Base-by-base conservation (phyloP, 148 eudicot species). In the Talinum fruticosum region DNA sequence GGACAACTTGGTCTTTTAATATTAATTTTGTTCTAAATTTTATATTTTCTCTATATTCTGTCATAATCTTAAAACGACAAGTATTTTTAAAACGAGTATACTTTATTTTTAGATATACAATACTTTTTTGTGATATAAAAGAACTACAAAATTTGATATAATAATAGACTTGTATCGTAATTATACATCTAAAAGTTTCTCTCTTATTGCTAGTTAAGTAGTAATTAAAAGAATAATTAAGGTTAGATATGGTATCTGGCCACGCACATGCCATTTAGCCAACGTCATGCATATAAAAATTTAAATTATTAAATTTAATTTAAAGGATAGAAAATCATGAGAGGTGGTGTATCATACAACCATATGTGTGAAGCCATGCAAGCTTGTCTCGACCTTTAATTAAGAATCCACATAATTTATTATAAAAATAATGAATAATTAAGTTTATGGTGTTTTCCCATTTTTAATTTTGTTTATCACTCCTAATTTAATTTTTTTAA, bases 361-460 rank as follows among this genome's bases (percentile, higher is more conserved):
- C 1, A 0, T 0, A n/a, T 33, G 6, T 61, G 71, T 64, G 77
- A 28, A 36, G 76, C 76, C 76, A 73, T 65, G 72, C 65, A 65
- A 79, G 66, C 82, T 67, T 79, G 82, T 79, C 82, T 74, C 37
- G 16, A 66, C 67, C 73, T 66, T 74, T 64, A 36, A 38, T 51
- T 44, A 67, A 53, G 49, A 1, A 59, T 77, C 51, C 74, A 35
- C 66, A 67, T 32, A 36, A 5, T 59, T 59, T n/a, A 57, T 57
- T 0, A 57, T 57, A 57, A 57, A 0, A 16, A 0, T 57, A 6
- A 57, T 57, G 4, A 23, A 4, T 57, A 57, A 15, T 57, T 36
- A 0, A 45, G 29, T n/a, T 68, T 23, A 70, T 53, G 65, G 53
- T 44, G 32, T 30, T 1, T 26, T 67, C 10, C 8, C 16, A 34